A percentile compares a stretch with the other conserved stretches of the same genome.
phyloP scores from a whole-genome alignment of 73 alveolate species.

The Uronychia setigera region DNA sequence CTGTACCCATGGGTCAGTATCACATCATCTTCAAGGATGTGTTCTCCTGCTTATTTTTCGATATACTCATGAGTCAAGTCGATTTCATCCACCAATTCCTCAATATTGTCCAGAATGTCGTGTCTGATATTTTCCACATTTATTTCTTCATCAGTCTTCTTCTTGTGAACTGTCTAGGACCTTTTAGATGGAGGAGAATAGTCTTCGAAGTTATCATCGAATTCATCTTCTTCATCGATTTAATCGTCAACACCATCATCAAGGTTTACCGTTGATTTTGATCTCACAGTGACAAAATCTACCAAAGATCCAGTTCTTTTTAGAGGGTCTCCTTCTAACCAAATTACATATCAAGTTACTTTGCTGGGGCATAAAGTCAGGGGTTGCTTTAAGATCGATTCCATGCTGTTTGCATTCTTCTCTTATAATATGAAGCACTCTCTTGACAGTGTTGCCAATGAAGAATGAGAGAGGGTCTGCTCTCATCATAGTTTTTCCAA shows the following conservation, averaged over 20 bases:
- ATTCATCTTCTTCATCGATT: slow-evolving; percentile 53
- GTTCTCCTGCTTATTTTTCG: slow-evolving; percentile 68
- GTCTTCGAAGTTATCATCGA: slow-evolving; percentile 34
- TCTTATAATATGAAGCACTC: slow-evolving; percentile 81
- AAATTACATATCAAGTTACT: neutral
- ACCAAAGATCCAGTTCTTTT: neutral
- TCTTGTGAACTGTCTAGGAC: slow-evolving; percentile 28
- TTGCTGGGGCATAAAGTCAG: neutral
- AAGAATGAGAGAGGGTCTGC: slow-evolving; percentile 66
- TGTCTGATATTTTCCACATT: slow-evolving; percentile 43
- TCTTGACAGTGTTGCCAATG: slow-evolving; percentile 80
- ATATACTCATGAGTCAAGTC: slow-evolving; percentile 69
- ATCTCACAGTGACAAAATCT: neutral
- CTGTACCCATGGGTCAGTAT: slow-evolving; percentile 88
- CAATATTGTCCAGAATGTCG: slow-evolving; percentile 49
- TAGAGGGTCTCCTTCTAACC: neutral
- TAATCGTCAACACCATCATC: slow-evolving; percentile 41
- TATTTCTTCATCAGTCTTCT: slow-evolving; percentile 29
- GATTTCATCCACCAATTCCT: slow-evolving; percentile 69
- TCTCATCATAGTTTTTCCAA: slow-evolving; percentile 52
- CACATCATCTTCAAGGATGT: slow-evolving; percentile 78
- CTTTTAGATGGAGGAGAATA: neutral
- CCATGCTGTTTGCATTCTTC: slow-evolving; percentile 74
- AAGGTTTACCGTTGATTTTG: neutral
- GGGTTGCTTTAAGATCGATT: slow-evolving; percentile 40